Base-by-base conservation (phyloP, 768 basidiomycete species). In the Rhizopogon rudus region DNA sequence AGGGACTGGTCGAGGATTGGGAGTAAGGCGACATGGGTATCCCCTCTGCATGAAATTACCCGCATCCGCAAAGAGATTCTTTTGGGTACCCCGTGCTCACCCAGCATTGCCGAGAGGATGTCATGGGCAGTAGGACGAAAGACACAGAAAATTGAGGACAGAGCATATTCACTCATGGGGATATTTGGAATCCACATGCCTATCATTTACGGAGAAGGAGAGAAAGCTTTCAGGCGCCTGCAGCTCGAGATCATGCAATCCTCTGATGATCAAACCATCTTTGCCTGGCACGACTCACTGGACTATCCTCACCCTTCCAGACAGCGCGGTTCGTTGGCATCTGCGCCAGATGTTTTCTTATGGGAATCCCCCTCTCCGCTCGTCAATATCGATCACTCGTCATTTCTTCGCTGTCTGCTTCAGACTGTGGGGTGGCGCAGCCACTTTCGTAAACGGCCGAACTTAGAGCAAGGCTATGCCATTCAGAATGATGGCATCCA, bases 111-210 rank as follows among this genome's bases (percentile, higher is more conserved):
- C 3, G 57, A 67, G 42, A 63, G 58, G 28, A 63, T 69, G 60
- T 60, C 53, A 51, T 71, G 68, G 68, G 69, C 69, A 9, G 59
- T 67, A 0, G 55, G 35, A 40, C 67, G 68, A 51, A 61, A 61
- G 57, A 69, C 68, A 22, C 69, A 65, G 6, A 58, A 63, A 53
- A 16, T 60, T 40, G 68, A 71, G 45, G 68, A 71, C 55, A 44
- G 50, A 12, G 65, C 69, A 5, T 69, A 69, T 40, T 61, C 55
- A 25, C 58, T 69, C 43, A 62, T 69, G 59, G 61, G 60, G 13
- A 14, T 64, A 13, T 58, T 64, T 25, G 48, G 44, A 9, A 50
- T 61, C 12, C 43, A 46, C 35, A 51, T 64, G 44, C 52, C 62
- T 3, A 55, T 60, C n/a, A 44, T 45, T 28, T 64, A 64, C 25